Conservation (phyloP, 768 basidiomycete species). For the Leucocoprinus birnbaumii region DNA sequence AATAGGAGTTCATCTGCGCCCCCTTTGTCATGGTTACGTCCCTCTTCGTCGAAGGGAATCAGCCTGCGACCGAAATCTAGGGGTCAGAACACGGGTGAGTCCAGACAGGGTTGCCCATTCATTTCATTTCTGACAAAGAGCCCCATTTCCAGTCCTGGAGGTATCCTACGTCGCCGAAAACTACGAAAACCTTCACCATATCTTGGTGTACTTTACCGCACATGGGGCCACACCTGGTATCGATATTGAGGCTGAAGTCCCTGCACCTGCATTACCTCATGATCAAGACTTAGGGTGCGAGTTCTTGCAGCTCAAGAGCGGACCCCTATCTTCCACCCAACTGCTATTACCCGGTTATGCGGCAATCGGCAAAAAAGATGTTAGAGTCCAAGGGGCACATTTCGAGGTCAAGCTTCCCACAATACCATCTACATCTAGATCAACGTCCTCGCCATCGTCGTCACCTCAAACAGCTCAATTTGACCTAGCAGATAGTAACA, state of each 20-base stretch:
- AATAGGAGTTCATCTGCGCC: slow-evolving; percentile 60
- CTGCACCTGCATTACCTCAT: slow-evolving; percentile 40
- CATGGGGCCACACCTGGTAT: slow-evolving; percentile 44
- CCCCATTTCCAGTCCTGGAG: slow-evolving; percentile 33
- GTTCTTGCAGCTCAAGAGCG: slow-evolving; percentile 61
- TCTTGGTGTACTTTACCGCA: slow-evolving; percentile 71
- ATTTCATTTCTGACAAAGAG: slow-evolving; percentile 4
- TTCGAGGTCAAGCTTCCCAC: slow-evolving; percentile 72
- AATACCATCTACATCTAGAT: neutral
- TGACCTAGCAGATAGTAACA: slow-evolving; percentile 11
- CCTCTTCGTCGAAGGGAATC: slow-evolving; percentile 27
- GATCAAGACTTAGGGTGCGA: slow-evolving; percentile 41
- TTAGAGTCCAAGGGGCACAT: slow-evolving; percentile 53
- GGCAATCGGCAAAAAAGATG: slow-evolving; percentile 56
- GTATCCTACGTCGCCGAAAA: slow-evolving; percentile 65
- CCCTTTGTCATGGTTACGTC: slow-evolving; percentile 54
- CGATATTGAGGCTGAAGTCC: slow-evolving; percentile 66
- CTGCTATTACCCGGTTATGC: slow-evolving; percentile 56
- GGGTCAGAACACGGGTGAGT: slow-evolving; percentile 17
- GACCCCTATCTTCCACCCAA: slow-evolving; percentile 52
- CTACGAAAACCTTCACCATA: slow-evolving; percentile 80
- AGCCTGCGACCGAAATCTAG: slow-evolving; percentile 19
- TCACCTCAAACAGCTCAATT: slow-evolving; percentile 6
- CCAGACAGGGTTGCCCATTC: neutral
- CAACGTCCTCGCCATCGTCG: slow-evolving; percentile 14